phyloP scores from a whole-genome alignment of 495 filamentous ascomycete genomes.

The Cetradonia linearis region DNA sequence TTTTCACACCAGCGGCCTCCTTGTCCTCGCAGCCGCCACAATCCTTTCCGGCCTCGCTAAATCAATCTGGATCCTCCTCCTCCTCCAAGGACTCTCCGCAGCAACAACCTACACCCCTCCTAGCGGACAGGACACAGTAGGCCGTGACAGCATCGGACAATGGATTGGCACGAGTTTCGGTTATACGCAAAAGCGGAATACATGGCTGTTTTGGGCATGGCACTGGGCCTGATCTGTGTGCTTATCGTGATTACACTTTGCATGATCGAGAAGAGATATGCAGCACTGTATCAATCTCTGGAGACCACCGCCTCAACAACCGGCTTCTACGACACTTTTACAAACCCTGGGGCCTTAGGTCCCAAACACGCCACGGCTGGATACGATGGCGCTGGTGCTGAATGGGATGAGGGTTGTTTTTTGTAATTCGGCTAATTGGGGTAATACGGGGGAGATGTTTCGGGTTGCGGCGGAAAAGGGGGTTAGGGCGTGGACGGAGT shows the following conservation, averaged over 20 bases:
- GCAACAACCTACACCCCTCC: slow-evolving; percentile 72
- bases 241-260: slow-evolving; percentile 50
- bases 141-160: slow-evolving; percentile 22
- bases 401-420: slow-evolving; percentile 64
- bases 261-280: slow-evolving; percentile 50
- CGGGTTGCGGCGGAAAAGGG: slow-evolving; percentile 61
- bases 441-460: slow-evolving; percentile 75
- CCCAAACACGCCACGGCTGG: slow-evolving; percentile 40
- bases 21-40: slow-evolving; percentile 19
- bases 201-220: slow-evolving; percentile 45
- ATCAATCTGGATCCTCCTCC: slow-evolving; percentile 20
- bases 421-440: slow-evolving; percentile 57
- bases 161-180: slow-evolving; percentile 25
- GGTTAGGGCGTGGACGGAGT: slow-evolving; percentile 62
- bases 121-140: slow-evolving; percentile 82
- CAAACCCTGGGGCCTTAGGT: not conserved
- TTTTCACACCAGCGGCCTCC: slow-evolving; percentile 21
- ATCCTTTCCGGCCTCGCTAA: slow-evolving; percentile 20
- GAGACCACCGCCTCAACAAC: not conserved
- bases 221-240: slow-evolving; percentile 40
- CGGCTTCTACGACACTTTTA: slow-evolving; percentile 22
- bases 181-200: slow-evolving; percentile 52
- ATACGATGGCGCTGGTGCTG: slow-evolving; percentile 53
- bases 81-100: slow-evolving; percentile 41
- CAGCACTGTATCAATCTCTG: slow-evolving; percentile 40